Evolutionary conservation across 2,329 filamentous ascomycete species (phyloP).

Genomic region (Claviceps digitariae): DNA sequence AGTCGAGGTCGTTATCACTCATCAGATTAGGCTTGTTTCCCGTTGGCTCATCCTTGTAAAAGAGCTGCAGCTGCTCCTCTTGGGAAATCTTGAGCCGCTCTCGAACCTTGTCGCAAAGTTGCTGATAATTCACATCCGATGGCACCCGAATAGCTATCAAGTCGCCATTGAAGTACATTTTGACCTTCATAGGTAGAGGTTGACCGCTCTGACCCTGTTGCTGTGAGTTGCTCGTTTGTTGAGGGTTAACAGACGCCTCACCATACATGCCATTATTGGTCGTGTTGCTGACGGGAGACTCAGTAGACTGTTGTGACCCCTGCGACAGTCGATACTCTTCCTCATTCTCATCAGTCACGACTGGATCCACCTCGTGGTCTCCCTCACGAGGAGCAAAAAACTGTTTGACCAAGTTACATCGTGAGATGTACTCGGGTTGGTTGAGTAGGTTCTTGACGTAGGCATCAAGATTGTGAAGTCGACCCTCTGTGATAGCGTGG

Average conservation of each 20-base stretch:
- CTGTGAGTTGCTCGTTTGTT: conserved; percentile 30
- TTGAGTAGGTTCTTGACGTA: conserved; percentile 86
- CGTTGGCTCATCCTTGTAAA: conserved; percentile 74
- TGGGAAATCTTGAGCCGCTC: conserved; percentile 65
- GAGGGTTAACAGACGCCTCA: conserved; percentile 37
- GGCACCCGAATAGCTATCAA: conserved; percentile 85
- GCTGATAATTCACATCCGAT: conserved; percentile 60
- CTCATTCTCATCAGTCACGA: conserved; percentile 59
- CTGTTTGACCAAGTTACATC: conserved; percentile 71
- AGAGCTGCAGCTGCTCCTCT: conserved; percentile 60
- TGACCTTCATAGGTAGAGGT: conserved; percentile 66
- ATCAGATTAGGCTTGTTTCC: conserved; percentile 62
- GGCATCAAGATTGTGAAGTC: conserved; percentile 82
- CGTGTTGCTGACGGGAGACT: conserved; percentile 45
- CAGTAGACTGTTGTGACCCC: conserved; percentile 54
- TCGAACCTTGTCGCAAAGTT: conserved; percentile 70
- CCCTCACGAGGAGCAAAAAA: conserved; percentile 84
- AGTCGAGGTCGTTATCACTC: conserved; percentile 68
- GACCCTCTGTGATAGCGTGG: conserved; percentile 89
- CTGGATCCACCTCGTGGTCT: conserved; percentile 83
- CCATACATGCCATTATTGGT: conserved; percentile 39
- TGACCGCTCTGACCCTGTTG: conserved; percentile 10
- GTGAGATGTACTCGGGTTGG: conserved; percentile 72
- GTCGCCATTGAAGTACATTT: conserved; percentile 86
- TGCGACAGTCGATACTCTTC: conserved; percentile 66